Evolutionary conservation across 371 early-diverging fungal genomes (phyloP).

Genomic region (Sporodiniella umbellata): DNA sequence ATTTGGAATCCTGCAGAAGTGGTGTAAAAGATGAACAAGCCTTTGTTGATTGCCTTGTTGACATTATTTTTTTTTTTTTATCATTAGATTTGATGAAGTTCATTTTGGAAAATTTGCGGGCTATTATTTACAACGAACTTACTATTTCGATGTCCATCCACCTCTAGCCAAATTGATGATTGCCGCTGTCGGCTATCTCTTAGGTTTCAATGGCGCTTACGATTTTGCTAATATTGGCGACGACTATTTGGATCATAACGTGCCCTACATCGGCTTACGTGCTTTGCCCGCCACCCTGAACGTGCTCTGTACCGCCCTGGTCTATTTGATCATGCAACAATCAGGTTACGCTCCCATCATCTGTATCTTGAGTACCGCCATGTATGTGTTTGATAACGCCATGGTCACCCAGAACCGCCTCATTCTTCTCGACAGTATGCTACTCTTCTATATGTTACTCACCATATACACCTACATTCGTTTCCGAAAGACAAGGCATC

Average conservation of each 20-base stretch:
- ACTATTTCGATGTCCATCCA: conserved; percentile 99
- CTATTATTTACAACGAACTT: conserved; percentile 90
- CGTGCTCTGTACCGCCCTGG: conserved; percentile 72
- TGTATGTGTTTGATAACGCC: conserved; percentile 91
- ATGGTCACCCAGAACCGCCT: conserved; percentile 89
- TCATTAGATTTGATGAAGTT: conserved; percentile 83
- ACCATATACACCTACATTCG: conserved; percentile 82
- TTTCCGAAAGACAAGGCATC: conserved; percentile 78
- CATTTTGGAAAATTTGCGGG: conserved; percentile 99
- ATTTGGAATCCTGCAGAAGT: conserved; percentile 68
- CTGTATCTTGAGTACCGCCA: conserved; percentile 68
- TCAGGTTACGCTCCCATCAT: conserved; percentile 81
- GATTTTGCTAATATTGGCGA: conserved; percentile 94
- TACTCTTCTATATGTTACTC: conserved; percentile 83
- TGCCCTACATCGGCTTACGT: conserved; percentile 88
- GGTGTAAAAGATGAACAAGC: conserved; percentile 67
- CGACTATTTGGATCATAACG: conserved; percentile 80
- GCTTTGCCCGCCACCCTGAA: conserved; percentile 81
- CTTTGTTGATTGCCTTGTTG: not conserved
- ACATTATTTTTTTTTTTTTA: not conserved
- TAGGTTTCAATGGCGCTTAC: conserved; percentile 94
- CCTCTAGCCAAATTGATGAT: conserved; percentile 98
- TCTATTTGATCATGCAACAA: conserved; percentile 82
- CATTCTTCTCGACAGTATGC: conserved; percentile 92
- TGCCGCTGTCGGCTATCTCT: conserved; percentile 77